These are phyloP conservation scores for Mycena rebaudengoi DNA, from an alignment of 768 basidiomycete species.

Conservation along the genomic window DNA sequence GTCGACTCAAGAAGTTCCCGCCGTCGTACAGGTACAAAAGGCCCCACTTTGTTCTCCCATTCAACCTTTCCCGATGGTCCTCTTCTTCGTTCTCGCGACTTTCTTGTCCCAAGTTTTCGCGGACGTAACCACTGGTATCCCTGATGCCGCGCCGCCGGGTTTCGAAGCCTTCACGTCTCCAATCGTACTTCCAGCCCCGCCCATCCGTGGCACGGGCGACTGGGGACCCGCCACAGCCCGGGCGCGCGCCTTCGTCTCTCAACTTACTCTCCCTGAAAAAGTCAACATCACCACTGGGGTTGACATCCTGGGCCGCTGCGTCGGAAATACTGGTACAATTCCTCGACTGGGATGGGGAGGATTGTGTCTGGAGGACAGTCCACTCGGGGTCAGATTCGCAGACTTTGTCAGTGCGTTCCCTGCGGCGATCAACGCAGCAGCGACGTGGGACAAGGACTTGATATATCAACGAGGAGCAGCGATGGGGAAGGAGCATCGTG, in stretches of 20 bases:
- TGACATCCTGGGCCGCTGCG: slow-evolving; percentile 32
- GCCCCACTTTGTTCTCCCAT: no score
- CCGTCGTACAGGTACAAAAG: no score
- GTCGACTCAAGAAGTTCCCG: no score
- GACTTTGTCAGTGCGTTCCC: no score
- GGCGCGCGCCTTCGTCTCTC: slow-evolving; percentile 4
- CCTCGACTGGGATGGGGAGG: no score
- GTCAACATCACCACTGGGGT: slow-evolving; percentile 37
- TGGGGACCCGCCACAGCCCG: background rate
- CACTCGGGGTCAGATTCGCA: no score
- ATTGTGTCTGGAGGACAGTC: no score
- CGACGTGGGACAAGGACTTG: background rate
- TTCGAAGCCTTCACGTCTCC: slow-evolving; percentile 3
- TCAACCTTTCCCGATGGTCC: no score
- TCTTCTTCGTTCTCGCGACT: background rate
- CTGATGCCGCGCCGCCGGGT: slow-evolving; percentile 1
- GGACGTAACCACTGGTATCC: slow-evolving; percentile 2
- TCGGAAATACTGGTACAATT: background rate
- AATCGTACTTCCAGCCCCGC: background rate
- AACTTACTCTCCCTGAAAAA: slow-evolving; percentile 35
- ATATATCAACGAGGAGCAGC: background rate
- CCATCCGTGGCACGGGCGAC: background rate
- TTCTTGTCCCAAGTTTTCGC: background rate
- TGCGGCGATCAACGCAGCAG: background rate
- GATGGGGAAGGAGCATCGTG: background rate